Percentiles rank a stretch among this genome's conserved stretches.
These are phyloP conservation scores for Saccharomyces jurei DNA, from an alignment of 805 yeast species.

Conservation along the genomic window DNA sequence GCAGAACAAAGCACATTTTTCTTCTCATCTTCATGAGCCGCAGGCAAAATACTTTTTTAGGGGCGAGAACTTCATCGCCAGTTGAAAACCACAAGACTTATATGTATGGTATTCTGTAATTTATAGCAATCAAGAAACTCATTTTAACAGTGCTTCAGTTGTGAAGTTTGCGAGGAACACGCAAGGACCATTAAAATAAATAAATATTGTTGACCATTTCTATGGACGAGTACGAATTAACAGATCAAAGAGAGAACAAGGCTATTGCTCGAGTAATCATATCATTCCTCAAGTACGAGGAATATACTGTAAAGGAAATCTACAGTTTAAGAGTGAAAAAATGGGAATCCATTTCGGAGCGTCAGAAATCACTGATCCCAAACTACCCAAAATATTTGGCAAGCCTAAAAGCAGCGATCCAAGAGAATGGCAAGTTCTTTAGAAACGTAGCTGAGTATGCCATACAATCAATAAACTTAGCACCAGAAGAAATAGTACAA, in stretches of 20 bases:
- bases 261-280: conserved; percentile 1
- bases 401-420: conserved; percentile 28
- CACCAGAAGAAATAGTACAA: conserved; percentile 28
- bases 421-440: conserved; percentile 5
- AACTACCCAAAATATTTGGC: conserved; percentile 40
- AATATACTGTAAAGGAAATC: conserved; percentile 6
- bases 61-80: background rate
- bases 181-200: background rate
- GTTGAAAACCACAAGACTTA: background rate
- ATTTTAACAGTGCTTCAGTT: background rate
- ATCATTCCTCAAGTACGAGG: conserved; percentile 4
- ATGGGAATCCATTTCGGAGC: conserved; percentile 29
- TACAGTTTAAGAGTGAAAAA: conserved; percentile 25
- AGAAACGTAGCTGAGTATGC: conserved; percentile 1
- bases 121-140: background rate
- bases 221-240: background rate
- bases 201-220: background rate
- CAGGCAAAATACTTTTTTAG: background rate
- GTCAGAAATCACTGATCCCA: conserved; percentile 37
- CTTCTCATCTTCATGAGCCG: background rate
- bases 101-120: background rate
- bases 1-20: background rate
- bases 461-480: conserved; percentile 1
- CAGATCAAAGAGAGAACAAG: background rate
- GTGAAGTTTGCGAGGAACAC: background rate